Conservation (phyloP, 2,329 filamentous ascomycete species). For the Cladobotryum mycophilum region DNA sequence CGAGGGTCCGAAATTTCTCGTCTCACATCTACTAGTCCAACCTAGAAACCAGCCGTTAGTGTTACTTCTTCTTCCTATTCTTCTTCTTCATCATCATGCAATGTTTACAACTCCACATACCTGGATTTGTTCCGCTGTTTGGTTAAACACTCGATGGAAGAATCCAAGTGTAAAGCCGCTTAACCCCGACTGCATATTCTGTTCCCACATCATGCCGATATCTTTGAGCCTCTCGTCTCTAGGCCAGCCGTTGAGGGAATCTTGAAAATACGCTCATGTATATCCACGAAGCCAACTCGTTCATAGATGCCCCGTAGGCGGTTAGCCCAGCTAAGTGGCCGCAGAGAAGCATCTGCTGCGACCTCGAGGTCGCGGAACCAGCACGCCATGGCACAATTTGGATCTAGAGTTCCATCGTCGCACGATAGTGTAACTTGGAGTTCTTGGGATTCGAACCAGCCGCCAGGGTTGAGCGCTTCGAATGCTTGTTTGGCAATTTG, state of each 20-base stretch:
- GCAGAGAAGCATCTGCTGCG: slow-evolving; percentile 31
- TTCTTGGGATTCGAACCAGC: slow-evolving; percentile 51
- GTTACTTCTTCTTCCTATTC: background rate
- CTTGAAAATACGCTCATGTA: slow-evolving; percentile 46
- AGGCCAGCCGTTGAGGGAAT: slow-evolving; percentile 51
- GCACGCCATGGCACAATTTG: slow-evolving; percentile 29
- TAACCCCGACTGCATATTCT: slow-evolving; percentile 36
- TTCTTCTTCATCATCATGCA: too few relatives aligned
- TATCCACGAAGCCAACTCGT: slow-evolving; percentile 49
- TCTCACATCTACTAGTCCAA: slow-evolving; percentile 44
- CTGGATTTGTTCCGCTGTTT: slow-evolving; percentile 43
- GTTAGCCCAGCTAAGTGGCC: slow-evolving; percentile 30
- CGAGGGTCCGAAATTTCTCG: slow-evolving; percentile 39
- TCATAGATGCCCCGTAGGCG: slow-evolving; percentile 32
- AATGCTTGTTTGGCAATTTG: slow-evolving; percentile 48
- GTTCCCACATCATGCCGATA: slow-evolving; percentile 40
- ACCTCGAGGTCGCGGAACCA: slow-evolving; percentile 37
- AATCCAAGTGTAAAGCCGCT: slow-evolving; percentile 38
- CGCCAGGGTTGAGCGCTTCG: slow-evolving; percentile 42
- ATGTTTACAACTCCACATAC: slow-evolving; percentile 22
- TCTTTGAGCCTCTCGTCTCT: slow-evolving; percentile 37
- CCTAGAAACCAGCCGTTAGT: slow-evolving; percentile 22
- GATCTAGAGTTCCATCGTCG: slow-evolving; percentile 40
- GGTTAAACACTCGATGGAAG: slow-evolving; percentile 34
- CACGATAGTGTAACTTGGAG: slow-evolving; percentile 30